phyloP scores from a whole-genome alignment of 441 rosid genomes.

The Flueggea neowawraea region DNA sequence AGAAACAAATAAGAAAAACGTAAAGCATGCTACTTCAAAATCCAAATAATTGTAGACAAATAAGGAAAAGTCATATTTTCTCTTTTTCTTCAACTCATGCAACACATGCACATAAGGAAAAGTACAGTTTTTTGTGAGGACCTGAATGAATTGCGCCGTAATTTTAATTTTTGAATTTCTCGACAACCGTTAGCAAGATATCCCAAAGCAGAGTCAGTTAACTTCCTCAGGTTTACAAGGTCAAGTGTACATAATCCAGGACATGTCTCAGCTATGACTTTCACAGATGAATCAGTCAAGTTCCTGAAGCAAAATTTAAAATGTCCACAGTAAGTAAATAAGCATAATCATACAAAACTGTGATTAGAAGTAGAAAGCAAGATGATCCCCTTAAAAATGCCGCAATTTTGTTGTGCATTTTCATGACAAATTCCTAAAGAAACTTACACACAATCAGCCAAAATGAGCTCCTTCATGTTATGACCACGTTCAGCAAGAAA shows the following conservation, averaged over 20 bases:
- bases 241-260: conserved; percentile 53
- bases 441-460: conserved; percentile 66
- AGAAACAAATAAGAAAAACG: too few species aligned
- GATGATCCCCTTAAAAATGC: not conserved
- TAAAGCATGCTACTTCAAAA: too few species aligned
- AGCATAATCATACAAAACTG: conserved; percentile 3
- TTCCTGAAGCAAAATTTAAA: conserved; percentile 50
- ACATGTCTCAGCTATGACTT: conserved; percentile 70
- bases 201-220: conserved; percentile 80
- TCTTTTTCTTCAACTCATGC: too few species aligned
- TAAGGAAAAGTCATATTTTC: too few species aligned
- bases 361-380: not conserved
- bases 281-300: conserved; percentile 72
- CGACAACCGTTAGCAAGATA: conserved; percentile 82
- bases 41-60: too few species aligned
- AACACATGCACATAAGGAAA: too few species aligned
- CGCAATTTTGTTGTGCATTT: conserved; percentile 10
- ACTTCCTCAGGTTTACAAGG: conserved; percentile 57
- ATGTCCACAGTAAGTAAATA: conserved; percentile 2
- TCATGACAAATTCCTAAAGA: not conserved
- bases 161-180: conserved; percentile 49
- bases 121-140: not conserved
- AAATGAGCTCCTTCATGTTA: conserved; percentile 64
- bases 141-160: conserved; percentile 81
- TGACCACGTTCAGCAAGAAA: conserved; percentile 45